Conservation (phyloP, 1,139 yeast species). For the Blastobotrys buckinghamii region DNA sequence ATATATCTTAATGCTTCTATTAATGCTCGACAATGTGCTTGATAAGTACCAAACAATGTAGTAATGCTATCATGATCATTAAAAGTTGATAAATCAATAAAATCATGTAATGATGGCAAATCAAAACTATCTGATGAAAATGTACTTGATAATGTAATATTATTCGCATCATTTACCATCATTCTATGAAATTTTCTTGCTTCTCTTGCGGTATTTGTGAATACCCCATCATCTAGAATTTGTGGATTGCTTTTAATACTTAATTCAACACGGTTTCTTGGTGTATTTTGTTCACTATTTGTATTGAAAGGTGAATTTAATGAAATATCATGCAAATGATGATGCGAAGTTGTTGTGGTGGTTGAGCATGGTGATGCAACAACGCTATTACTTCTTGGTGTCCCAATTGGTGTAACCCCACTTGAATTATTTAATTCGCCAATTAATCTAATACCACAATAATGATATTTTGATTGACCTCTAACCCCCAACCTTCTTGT, state of each 20-base stretch:
- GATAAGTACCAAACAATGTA: constrained; percentile 55
- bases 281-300: neutral
- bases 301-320: neutral
- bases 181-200: constrained; percentile 13
- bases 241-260: constrained; percentile 1
- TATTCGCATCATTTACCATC: constrained; percentile 17
- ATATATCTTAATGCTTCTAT: constrained; percentile 63
- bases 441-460: constrained; percentile 70
- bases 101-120: constrained; percentile 50
- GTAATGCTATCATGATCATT: constrained; percentile 53
- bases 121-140: constrained; percentile 29
- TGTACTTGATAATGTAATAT: constrained; percentile 21
- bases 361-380: neutral
- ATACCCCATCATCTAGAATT: neutral
- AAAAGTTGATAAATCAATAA: constrained; percentile 29
- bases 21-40: constrained; percentile 54
- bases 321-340: neutral
- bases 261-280: constrained; percentile 6
- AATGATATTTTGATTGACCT: constrained; percentile 86
- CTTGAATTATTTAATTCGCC: constrained; percentile 39
- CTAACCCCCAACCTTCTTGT: constrained; percentile 84
- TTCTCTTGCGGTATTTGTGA: constrained; percentile 7
- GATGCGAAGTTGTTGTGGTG: neutral
- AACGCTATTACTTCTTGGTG: constrained; percentile 20
- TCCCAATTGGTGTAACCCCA: constrained; percentile 28